Evolutionary conservation across 2,329 filamentous ascomycete species (phyloP).

Genomic region (Aspergillus glaucus): DNA sequence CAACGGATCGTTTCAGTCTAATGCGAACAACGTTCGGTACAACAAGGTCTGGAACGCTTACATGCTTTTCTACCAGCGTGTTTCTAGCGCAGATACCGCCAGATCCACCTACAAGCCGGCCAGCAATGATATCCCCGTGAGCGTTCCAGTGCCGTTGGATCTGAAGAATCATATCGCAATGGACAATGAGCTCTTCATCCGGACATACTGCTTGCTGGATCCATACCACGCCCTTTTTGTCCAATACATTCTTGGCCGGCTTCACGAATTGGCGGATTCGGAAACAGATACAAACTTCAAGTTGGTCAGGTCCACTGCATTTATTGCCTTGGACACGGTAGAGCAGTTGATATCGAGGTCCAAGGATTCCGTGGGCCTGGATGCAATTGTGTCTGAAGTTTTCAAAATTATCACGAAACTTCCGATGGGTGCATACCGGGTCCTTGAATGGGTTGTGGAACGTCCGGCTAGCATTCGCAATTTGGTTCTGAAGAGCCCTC

Average conservation of each 20-base stretch:
- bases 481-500: conserved; percentile 57
- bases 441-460: conserved; percentile 56
- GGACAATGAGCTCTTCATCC: conserved; percentile 68
- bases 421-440: conserved; percentile 51
- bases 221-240: conserved; percentile 64
- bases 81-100: conserved; percentile 55
- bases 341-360: conserved; percentile 69
- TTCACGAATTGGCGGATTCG: conserved; percentile 45
- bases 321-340: conserved; percentile 53
- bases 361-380: conserved; percentile 61
- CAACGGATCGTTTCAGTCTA: conserved; percentile 48
- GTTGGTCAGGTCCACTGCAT: conserved; percentile 40
- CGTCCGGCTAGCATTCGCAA: conserved; percentile 56
- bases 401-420: conserved; percentile 46
- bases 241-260: conserved; percentile 53
- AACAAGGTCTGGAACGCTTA: conserved; percentile 81
- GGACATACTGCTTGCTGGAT: conserved; percentile 75
- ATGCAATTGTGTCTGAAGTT: conserved; percentile 49
- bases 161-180: conserved; percentile 54
- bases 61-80: conserved; percentile 94
- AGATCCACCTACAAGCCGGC: conserved; percentile 42
- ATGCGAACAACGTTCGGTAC: conserved; percentile 41
- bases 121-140: conserved; percentile 46
- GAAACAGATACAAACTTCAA: conserved; percentile 45
- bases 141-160: conserved; percentile 39